phyloP scores from a whole-genome alignment of 345 rosid genomes.

The Lepidium sativum region DNA sequence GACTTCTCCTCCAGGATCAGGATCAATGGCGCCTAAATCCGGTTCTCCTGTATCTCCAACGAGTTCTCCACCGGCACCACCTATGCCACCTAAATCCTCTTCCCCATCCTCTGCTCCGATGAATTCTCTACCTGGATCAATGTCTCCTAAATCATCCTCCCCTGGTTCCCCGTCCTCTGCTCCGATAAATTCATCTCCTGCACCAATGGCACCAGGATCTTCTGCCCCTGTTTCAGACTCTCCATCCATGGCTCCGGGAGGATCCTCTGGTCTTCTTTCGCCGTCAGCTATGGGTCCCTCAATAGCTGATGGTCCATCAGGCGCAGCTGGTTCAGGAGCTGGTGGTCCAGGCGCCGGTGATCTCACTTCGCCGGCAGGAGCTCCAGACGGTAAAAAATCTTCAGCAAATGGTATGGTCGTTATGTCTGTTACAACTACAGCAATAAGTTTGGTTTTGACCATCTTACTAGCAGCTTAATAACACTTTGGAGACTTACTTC shows the following conservation, averaged over 20 bases:
- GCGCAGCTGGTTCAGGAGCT: neutral
- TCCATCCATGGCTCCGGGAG: conserved; percentile 9
- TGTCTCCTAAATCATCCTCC: conserved; percentile 4
- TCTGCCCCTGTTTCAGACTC: neutral
- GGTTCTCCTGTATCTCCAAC: neutral
- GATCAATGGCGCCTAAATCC: neutral
- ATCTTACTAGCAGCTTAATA: conserved; percentile 6
- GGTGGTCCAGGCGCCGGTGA: conserved; percentile 12
- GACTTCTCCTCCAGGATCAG: conserved; percentile 1
- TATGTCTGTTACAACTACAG: conserved; percentile 4
- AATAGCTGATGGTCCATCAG: neutral
- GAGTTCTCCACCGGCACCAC: neutral
- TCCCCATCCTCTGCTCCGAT: conserved; percentile 22
- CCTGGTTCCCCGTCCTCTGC: neutral
- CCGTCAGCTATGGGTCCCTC: neutral
- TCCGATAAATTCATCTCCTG: conserved; percentile 2
- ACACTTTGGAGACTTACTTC: conserved; percentile 1
- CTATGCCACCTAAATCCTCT: conserved; percentile 4
- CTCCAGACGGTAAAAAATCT: conserved; percentile 7
- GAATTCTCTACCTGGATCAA: conserved; percentile 9
- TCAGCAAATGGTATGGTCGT: conserved; percentile 14
- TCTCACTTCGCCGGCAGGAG: conserved; percentile 7
- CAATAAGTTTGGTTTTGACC: conserved; percentile 3
- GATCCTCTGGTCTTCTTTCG: neutral
- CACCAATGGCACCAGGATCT: neutral